These are phyloP conservation scores for Kwoniella botswanensis DNA, from an alignment of 768 basidiomycete species.

Conservation along the genomic window DNA sequence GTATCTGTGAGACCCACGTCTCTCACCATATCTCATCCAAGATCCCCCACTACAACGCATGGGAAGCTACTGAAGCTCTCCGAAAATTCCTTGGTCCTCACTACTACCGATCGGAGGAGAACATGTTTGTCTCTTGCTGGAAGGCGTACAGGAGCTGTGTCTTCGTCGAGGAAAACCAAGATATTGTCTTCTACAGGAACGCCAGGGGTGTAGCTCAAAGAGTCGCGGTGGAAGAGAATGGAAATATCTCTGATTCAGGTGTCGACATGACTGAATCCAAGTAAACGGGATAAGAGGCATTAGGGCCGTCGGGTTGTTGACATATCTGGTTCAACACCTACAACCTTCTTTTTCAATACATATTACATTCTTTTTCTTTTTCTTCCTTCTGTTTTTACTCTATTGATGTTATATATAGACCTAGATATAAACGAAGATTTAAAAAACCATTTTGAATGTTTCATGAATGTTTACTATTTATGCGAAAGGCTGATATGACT, in stretches of 20 bases:
- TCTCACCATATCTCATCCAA: slow-evolving; percentile 90
- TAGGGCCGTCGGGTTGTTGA: neutral
- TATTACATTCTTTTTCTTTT: too few relatives aligned
- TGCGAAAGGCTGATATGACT: too few relatives aligned
- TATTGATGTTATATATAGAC: too few relatives aligned
- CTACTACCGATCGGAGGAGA: slow-evolving; percentile 58
- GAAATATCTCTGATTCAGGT: slow-evolving; percentile 68
- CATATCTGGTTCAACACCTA: neutral
- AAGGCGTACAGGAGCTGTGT: slow-evolving; percentile 80
- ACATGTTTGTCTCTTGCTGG: slow-evolving; percentile 66
- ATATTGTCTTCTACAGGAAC: slow-evolving; percentile 68
- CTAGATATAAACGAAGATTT: too few relatives aligned
- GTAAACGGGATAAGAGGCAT: slow-evolving; percentile 18
- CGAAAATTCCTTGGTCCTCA: slow-evolving; percentile 72
- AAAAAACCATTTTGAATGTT: too few relatives aligned
- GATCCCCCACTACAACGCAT: slow-evolving; percentile 84
- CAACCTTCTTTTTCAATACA: neutral
- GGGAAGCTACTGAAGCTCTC: slow-evolving; percentile 88
- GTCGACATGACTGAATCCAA: slow-evolving; percentile 62
- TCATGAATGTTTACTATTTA: too few relatives aligned
- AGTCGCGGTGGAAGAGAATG: slow-evolving; percentile 70
- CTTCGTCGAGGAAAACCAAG: slow-evolving; percentile 93
- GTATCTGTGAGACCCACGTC: slow-evolving; percentile 93
- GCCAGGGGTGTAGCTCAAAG: slow-evolving; percentile 74
- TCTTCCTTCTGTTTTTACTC: too few relatives aligned